Evolutionary conservation across 192 early-diverging fungal species (phyloP), one percentile per base, ranked within the genome.

Genomic region (Funneliformis mosseae): DNA sequence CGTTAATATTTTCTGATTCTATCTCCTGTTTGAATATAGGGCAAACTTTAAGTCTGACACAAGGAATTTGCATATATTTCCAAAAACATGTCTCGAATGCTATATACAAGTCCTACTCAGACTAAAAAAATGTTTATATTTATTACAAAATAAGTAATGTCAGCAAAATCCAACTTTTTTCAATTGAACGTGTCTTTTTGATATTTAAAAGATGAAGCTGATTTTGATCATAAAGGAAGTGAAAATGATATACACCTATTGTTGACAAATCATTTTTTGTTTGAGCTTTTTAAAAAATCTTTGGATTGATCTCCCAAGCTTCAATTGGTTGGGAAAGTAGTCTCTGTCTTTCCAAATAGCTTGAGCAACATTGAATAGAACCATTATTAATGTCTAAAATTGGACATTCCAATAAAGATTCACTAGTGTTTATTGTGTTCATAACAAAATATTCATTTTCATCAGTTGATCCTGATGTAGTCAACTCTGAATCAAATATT

Each of bases 121-220:
- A 71, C 69, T 71, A 43, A 42, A 38, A 71, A 71, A 71, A 42
- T 38, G 41, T 5, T 71, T 71, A 71, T 28, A 71, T 42, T 71
- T 71, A 5, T 71, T 71, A 3, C 39, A 71, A 18, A 71, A 71
- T 43, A 71, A 71, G 18, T 38, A 71, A 41, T 21, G 28, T 14
- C n/a, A 8, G 12, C 11, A 42, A 71, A 42, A 70, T n/a, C 69
- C 69, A 71, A 42, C 69, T 71, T 43, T 38, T 42, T 23, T 71
- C 39, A 71, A 71, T 71, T 42, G 1, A 43, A 10, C 39, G 9
- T 43, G 1, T 0, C 27, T 71, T 28, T 42, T 71, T 71, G 18
- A 38, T 42, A 43, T 42, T 0, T 64, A n/a, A 11, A 42, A n/a
- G 2, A 42, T 71, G 69, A 43, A 71, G 39, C 18, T 71, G 10